Base-by-base conservation (phyloP, 2,329 filamentous ascomycete genomes). In the Aspergillus sp. region DNA sequence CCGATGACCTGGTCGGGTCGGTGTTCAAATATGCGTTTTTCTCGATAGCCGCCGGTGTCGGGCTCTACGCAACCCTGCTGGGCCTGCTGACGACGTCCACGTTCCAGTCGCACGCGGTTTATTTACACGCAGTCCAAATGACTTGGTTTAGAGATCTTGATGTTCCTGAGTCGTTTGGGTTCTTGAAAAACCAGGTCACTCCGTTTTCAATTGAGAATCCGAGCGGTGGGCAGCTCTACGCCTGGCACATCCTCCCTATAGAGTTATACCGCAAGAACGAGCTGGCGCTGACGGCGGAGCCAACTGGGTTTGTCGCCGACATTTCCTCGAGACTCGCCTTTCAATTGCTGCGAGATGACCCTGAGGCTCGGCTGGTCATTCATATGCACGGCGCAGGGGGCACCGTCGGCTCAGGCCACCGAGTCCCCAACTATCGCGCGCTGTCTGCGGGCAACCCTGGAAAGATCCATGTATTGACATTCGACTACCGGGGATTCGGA, bases 301-400 rank as follows among this genome's bases (percentile, higher is more conserved):
- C 76, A 5, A 39, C 62, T 7, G 73, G 71, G 1, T 64, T 72
- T 36, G 66, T 68, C 6, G 48, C 57, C 0, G 69, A 79, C 60
- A 68, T 81, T 53, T 74, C 64, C 2, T 57, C 68, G 4, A 69
- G 71, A 1, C 51, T 76, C 0, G 68, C 69, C 5, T 82, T 83
- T 60, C 66, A 68, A 41, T 68, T 83, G 0, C 65, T 84, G 5
- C 74, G 71, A 5, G 74, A 79, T 39, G 77, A 81, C 53, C 77
- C 78, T 0, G 71, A 77, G 1, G 70, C 79, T 2, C 73, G 73
- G 2, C 62, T 83, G 4, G 72, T 82, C 0, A 68, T 83, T 5
- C 80, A 81, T 58, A 72, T 87, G 12, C 83, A 87, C 58, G 84
- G 58, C 12, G 84, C 83, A 1, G 80, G 74, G 8, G 84, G 84